phyloP scores from a whole-genome alignment of 1,284 basidiomycete genomes.

The Fomes fomentarius region DNA sequence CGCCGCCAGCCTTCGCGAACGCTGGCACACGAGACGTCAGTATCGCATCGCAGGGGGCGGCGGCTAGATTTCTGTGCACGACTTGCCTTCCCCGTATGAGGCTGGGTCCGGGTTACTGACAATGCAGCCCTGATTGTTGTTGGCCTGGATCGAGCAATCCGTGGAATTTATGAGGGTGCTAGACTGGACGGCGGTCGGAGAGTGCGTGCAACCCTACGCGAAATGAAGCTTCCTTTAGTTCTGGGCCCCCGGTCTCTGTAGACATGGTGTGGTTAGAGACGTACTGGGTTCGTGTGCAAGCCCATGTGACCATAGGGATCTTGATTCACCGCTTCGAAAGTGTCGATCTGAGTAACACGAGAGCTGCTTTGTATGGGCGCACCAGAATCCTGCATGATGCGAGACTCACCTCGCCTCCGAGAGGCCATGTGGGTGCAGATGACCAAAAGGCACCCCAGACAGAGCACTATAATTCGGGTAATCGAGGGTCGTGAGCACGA shows the following conservation, averaged over 20 bases:
- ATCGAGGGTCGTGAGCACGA: conserved; percentile 7
- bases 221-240: conserved; percentile 6
- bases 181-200: conserved; percentile 47
- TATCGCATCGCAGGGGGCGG: not conserved
- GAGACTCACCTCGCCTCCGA: conserved; percentile 48
- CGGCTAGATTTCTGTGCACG: conserved; percentile 3
- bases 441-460: conserved; percentile 78
- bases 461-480: conserved; percentile 51
- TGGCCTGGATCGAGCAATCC: conserved; percentile 58
- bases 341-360: conserved; percentile 53
- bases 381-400: not conserved
- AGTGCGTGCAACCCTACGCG: conserved; percentile 54
- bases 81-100: conserved; percentile 56
- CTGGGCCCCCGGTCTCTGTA: not conserved
- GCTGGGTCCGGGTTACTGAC: conserved; percentile 52
- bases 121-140: conserved; percentile 66
- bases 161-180: conserved; percentile 59
- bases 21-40: conserved; percentile 28
- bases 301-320: conserved; percentile 66
- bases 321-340: conserved; percentile 76
- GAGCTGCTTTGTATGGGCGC: not conserved
- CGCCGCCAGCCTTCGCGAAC: conserved; percentile 68
- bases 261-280: conserved; percentile 16
- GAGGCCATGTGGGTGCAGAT: conserved; percentile 64
- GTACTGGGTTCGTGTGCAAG: conserved; percentile 59